Conservation (phyloP, 2,329 filamentous ascomycete species). For the Botrytis medusae region DNA sequence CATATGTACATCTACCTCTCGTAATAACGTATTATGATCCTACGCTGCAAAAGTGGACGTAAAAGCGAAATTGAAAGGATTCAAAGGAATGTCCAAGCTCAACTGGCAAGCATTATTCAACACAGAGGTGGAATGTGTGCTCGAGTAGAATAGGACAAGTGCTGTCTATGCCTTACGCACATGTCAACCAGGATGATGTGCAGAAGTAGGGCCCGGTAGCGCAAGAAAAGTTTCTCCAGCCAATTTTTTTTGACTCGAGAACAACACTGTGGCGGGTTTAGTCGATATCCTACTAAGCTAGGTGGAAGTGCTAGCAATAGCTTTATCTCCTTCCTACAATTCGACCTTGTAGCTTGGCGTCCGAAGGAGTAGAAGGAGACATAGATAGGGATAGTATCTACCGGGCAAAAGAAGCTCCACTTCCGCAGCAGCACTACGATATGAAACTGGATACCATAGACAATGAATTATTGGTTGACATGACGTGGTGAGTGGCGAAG, state of each 20-base stretch:
- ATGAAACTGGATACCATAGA: background rate
- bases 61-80: background rate
- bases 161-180: background rate
- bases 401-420: background rate
- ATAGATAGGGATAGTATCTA: background rate
- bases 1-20: background rate
- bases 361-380: background rate
- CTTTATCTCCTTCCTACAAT: background rate
- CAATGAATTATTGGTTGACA: background rate
- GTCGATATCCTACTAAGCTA: background rate
- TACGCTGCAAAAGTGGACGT: background rate
- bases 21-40: background rate
- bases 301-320: background rate
- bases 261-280: background rate
- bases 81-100: background rate
- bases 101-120: background rate
- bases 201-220: background rate
- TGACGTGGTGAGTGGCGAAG: slow-evolving; percentile 1
- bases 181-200: background rate
- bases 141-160: background rate
- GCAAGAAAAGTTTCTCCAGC: background rate
- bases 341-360: background rate
- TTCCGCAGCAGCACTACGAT: background rate
- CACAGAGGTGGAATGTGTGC: background rate
- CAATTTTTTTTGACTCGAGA: background rate